Evolutionary conservation across 2,329 filamentous ascomycete species (phyloP).

Genomic region (Aspergillus fischeri): DNA sequence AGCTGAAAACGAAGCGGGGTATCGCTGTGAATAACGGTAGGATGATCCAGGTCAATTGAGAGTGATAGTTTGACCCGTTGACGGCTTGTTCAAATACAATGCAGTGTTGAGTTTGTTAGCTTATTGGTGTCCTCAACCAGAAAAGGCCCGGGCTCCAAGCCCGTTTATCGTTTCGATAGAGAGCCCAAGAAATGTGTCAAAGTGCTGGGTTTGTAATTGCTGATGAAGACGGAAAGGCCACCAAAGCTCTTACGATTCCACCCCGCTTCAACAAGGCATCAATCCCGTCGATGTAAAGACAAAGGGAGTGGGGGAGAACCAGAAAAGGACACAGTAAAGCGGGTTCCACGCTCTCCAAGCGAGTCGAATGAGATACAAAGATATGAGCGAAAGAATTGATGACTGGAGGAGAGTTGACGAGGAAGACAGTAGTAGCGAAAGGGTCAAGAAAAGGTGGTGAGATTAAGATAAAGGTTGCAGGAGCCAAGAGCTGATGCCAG

Average conservation of each 20-base stretch:
- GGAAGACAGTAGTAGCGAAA: constrained; percentile 3
- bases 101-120: neutral
- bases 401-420: neutral
- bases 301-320: neutral
- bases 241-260: neutral
- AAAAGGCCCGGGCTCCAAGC: constrained; percentile 30
- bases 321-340: neutral
- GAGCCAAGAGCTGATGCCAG: neutral
- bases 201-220: neutral
- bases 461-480: neutral
- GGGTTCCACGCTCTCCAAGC: neutral
- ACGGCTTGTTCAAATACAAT: neutral
- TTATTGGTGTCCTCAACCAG: constrained; percentile 1
- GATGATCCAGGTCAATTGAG: neutral
- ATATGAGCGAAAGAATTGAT: neutral
- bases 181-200: neutral
- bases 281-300: neutral
- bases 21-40: neutral
- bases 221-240: neutral
- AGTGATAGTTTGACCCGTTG: neutral
- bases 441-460: constrained; percentile 8
- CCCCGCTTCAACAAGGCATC: neutral
- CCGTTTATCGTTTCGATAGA: constrained; percentile 24
- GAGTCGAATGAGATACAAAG: neutral
- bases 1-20: neutral